Percentiles rank a stretch among this genome's conserved stretches.
These are phyloP conservation scores for Suillus subaureus DNA, from an alignment of 768 basidiomycete species.

Conservation along the genomic window DNA sequence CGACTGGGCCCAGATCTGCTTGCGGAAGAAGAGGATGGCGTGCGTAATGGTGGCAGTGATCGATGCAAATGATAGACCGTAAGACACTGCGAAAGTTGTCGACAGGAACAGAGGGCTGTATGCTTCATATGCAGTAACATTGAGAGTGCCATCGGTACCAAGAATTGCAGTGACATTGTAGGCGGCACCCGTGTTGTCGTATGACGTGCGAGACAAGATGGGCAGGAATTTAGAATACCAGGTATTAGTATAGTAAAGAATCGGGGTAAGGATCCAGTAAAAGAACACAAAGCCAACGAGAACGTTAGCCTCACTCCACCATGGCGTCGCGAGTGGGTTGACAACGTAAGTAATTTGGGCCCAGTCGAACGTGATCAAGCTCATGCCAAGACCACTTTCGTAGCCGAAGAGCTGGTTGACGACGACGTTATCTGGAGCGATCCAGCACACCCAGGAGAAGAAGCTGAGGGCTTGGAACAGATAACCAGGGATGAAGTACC, in stretches of 20 bases:
- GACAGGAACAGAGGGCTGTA: slow-evolving; percentile 46
- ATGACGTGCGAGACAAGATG: slow-evolving; percentile 43
- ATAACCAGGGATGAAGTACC: slow-evolving; percentile 38
- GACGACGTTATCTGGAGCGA: slow-evolving; percentile 39
- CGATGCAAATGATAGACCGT: slow-evolving; percentile 47
- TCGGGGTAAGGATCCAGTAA: slow-evolving; percentile 34
- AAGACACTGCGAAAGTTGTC: slow-evolving; percentile 57
- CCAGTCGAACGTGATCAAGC: slow-evolving; percentile 41
- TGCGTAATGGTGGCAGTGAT: slow-evolving; percentile 45
- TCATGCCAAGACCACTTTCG: slow-evolving; percentile 39
- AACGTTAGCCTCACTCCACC: slow-evolving; percentile 45
- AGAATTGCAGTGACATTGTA: slow-evolving; percentile 46
- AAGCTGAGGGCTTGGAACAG: slow-evolving; percentile 27
- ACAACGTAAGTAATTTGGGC: slow-evolving; percentile 64
- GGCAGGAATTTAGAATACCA: slow-evolving; percentile 43
- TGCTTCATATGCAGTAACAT: slow-evolving; percentile 35
- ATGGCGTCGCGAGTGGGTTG: slow-evolving; percentile 37
- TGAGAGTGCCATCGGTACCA: slow-evolving; percentile 32
- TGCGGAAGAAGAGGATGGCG: slow-evolving; percentile 55
- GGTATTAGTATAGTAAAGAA: slow-evolving; percentile 37
- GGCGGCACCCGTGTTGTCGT: slow-evolving; percentile 41
- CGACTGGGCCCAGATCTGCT: slow-evolving; percentile 56
- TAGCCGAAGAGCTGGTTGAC: slow-evolving; percentile 35
- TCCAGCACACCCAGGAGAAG: slow-evolving; percentile 53
- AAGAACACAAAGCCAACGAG: slow-evolving; percentile 38